Conservation (phyloP, 768 basidiomycete genomes). For the Leccinum barrowsii region DNA sequence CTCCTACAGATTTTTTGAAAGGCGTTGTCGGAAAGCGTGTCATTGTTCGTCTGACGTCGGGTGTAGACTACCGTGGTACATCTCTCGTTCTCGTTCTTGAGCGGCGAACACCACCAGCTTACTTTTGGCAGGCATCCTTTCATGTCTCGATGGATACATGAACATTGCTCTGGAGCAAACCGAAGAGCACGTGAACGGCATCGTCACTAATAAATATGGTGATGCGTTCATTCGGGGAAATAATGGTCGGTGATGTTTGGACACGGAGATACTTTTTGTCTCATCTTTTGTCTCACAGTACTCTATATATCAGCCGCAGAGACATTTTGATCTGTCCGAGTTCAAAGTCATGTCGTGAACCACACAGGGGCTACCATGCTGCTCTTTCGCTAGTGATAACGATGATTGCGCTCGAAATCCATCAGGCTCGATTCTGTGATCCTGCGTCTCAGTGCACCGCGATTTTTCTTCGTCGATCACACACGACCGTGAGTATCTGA, state of each 20-base stretch:
- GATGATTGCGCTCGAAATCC: background rate
- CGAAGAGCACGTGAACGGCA: slow-evolving; percentile 89
- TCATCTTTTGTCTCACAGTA: slow-evolving; percentile 39
- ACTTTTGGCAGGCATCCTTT: slow-evolving; percentile 68
- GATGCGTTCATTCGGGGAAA: slow-evolving; percentile 96
- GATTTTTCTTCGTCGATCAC: background rate
- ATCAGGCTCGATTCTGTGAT: background rate
- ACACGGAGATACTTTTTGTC: background rate
- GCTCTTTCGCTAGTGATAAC: background rate
- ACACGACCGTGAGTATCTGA: background rate
- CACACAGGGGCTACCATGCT: background rate
- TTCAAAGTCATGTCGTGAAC: background rate
- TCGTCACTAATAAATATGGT: slow-evolving; percentile 85
- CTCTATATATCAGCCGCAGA: slow-evolving; percentile 79
- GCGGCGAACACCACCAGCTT: background rate
- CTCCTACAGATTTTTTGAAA: slow-evolving; percentile 90
- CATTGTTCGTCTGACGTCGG: slow-evolving; percentile 86
- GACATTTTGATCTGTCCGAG: slow-evolving; percentile 35
- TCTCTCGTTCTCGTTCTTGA: background rate
- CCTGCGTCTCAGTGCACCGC: background rate
- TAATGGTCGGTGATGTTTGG: slow-evolving; percentile 56
- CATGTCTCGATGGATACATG: slow-evolving; percentile 98
- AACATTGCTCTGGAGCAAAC: slow-evolving; percentile 98
- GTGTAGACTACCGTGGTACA: slow-evolving; percentile 90
- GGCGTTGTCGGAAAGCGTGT: slow-evolving; percentile 96